Evolutionary conservation across 768 basidiomycete species (phyloP).

Genomic region (Kwoniella europaea): DNA sequence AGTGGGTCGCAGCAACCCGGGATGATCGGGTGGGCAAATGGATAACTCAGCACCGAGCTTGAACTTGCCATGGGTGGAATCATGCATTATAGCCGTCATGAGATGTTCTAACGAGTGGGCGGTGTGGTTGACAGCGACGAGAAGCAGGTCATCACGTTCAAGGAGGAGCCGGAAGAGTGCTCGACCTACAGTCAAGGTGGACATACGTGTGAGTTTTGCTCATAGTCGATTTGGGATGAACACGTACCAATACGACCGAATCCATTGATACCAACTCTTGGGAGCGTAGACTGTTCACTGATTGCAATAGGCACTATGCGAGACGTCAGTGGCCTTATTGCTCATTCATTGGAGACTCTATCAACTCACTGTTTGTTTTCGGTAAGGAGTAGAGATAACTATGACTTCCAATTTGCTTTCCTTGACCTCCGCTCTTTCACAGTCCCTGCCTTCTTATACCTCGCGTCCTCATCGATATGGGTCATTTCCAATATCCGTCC

Average conservation of each 20-base stretch:
- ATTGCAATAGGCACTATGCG: constrained; percentile 16
- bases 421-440: background rate
- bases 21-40: constrained; percentile 38
- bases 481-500: too few relatives aligned
- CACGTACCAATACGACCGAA: constrained; percentile 57
- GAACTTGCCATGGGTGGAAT: constrained; percentile 57
- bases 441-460: background rate
- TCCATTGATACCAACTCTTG: constrained; percentile 55
- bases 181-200: constrained; percentile 23
- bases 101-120: constrained; percentile 55
- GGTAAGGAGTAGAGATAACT: too few relatives aligned
- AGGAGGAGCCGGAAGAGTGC: constrained; percentile 36
- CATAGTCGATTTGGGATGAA: background rate
- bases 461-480: background rate
- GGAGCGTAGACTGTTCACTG: constrained; percentile 3
- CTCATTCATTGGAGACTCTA: too few relatives aligned
- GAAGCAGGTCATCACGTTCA: constrained; percentile 27
- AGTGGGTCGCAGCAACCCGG: constrained; percentile 32
- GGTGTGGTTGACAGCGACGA: constrained; percentile 59
- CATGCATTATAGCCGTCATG: constrained; percentile 55
- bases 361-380: background rate
- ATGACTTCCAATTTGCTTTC: too few relatives aligned
- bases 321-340: background rate
- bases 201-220: constrained; percentile 3
- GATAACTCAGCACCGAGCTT: constrained; percentile 37